A percentile compares a stretch with the other conserved stretches of the same genome.
Conservation (phyloP, 2,329 filamentous ascomycete genomes). For the Colletotrichum caudatum region DNA sequence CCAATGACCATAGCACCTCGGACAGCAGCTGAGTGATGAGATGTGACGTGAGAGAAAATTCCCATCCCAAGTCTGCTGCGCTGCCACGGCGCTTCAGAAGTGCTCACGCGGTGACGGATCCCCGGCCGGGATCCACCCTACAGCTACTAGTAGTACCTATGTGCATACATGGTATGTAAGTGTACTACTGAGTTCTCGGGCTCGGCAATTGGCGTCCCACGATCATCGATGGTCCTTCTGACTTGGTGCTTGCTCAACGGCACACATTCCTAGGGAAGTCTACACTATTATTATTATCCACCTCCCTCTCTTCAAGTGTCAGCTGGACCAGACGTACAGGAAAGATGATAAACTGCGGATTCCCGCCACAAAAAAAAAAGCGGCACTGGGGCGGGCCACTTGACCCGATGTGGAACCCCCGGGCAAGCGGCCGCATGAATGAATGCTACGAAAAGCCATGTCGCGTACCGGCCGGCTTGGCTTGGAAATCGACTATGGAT, state of each 20-base stretch:
- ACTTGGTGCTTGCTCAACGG: conserved; percentile 12
- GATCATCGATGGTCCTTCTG: neutral
- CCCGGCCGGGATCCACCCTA: conserved; percentile 26
- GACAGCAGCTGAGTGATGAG: conserved; percentile 24
- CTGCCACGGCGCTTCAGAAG: conserved; percentile 34
- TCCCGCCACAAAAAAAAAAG: neutral
- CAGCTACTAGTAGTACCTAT: neutral
- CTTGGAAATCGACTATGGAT: neutral
- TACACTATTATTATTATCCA: too few species aligned
- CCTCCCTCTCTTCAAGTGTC: neutral
- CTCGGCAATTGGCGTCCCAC: conserved; percentile 31
- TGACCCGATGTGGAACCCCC: conserved; percentile 11
- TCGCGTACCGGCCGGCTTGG: neutral
- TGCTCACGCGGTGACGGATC: conserved; percentile 38
- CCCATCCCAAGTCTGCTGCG: conserved; percentile 26
- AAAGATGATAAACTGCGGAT: neutral
- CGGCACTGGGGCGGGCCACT: neutral
- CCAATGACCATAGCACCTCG: conserved; percentile 3
- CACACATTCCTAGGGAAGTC: neutral
- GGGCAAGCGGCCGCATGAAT: conserved; percentile 22
- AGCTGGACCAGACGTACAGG: neutral
- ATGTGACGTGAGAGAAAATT: conserved; percentile 40
- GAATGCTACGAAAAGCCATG: conserved; percentile 5
- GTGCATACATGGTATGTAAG: too few species aligned
- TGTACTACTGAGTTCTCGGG: conserved; percentile 17